Evolutionary conservation across 495 filamentous ascomycete species (phyloP), one percentile per base, ranked within the genome.

Genomic region (Penicillium egyptiacum): DNA sequence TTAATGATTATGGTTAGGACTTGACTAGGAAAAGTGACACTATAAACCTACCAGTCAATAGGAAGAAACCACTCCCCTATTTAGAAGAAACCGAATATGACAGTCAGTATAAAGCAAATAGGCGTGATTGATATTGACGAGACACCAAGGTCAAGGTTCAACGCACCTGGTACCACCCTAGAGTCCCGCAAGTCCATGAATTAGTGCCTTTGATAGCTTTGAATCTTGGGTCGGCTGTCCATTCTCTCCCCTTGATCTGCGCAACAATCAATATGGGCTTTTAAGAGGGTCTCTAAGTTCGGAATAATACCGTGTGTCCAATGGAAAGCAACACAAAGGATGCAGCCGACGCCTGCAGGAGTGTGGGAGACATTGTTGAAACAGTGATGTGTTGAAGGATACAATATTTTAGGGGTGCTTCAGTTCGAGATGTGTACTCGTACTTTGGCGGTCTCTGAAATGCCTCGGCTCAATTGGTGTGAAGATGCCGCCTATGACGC

Each of bases 81-180:
- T 20, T 54, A 23, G 11, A 50, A 23, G 14, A 8, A 46, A 20
- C 43, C 8, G 3, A 9, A 28, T 28, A 3, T 6, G 6, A 14
- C 6, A 8, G 22, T 26, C 14, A 46, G n/a, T 16, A 45, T 19
- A 12, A 22, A 12, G 19, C 41, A 23, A 10, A 43, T 3, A 22
- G 41, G 25, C 14, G 25, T 50, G 12, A 16, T 35, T 30, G 22
- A 47, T 11, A 10, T 47, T 1, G 25, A 47, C 12, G 17, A 30
- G 25, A 47, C 41, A 12, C 42, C 4, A 37, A 22, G 41, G 8
- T 5, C 19, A 14, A 45, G 5, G 22, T 45, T 11, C 3, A 20
- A 47, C 61, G 16, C 59, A 69, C 68, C 61, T 72, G 69, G 41
- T 67, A 72, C 69, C 69, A 72, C 5, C 69, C 69, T 6, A 70